phyloP scores from a whole-genome alignment of 495 filamentous ascomycete genomes.

The Filosporella fistucella region DNA sequence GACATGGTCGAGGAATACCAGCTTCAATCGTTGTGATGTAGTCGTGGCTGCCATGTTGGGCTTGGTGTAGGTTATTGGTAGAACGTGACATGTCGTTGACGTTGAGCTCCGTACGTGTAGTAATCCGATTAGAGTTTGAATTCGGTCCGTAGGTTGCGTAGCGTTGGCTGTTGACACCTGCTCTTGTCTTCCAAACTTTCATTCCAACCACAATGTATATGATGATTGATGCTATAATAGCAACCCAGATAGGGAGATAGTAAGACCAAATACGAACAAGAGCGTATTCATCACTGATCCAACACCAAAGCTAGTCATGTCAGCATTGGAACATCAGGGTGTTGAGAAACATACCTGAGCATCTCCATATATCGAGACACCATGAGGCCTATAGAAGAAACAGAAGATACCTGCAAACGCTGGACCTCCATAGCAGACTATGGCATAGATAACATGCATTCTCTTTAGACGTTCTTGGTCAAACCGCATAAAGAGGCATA shows the following conservation, averaged over 20 bases:
- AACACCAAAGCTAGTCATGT: slow-evolving; percentile 70
- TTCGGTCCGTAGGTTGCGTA: neutral
- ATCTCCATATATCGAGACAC: slow-evolving; percentile 62
- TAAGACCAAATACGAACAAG: slow-evolving; percentile 70
- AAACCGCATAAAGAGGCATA: slow-evolving; percentile 75
- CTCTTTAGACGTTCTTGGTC: slow-evolving; percentile 58
- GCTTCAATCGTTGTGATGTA: too few relatives aligned
- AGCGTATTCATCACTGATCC: slow-evolving; percentile 66
- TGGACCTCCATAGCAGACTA: slow-evolving; percentile 72
- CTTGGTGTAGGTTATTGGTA: neutral
- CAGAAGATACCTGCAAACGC: slow-evolving; percentile 64
- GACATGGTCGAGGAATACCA: neutral
- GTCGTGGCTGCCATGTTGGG: too few relatives aligned
- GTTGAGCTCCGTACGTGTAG: neutral
- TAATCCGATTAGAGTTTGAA: neutral
- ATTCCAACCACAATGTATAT: slow-evolving; percentile 70
- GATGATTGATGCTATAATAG: slow-evolving; percentile 59
- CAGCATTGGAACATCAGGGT: neutral
- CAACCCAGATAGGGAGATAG: slow-evolving; percentile 84
- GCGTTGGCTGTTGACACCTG: neutral
- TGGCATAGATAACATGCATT: slow-evolving; percentile 64
- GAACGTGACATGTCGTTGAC: neutral
- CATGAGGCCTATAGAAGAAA: slow-evolving; percentile 49
- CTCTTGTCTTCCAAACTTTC: slow-evolving; percentile 29
- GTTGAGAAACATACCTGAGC: slow-evolving; percentile 42